Base-by-base conservation (phyloP, 208 protist species). In the Wallacemonas sp. region DNA sequence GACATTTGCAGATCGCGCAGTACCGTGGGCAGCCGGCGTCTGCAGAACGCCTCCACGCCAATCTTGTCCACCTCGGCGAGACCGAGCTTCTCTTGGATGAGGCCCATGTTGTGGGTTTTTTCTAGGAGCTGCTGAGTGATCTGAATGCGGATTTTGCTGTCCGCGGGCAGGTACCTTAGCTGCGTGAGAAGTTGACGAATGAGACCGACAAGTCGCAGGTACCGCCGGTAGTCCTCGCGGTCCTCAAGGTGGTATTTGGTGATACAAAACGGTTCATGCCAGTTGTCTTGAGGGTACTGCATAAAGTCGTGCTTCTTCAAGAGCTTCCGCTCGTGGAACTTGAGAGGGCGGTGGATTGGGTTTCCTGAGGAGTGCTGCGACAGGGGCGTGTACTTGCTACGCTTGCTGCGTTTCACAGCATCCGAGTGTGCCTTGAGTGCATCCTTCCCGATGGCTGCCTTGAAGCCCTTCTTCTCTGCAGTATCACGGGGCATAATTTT, bases 241-340 rank as follows among this genome's bases (percentile, higher is more conserved):
- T 97, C 86, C 58, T 93, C 83, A 27, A 97, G 77, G 72, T 95
- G 88, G 77, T 97, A 97, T 67, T 96, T 97, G 55, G 86, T 86
- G 72, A 97, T 96, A 66, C 88, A 93, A 74, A 87, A 92, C 15
- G 86, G 85, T 72, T 97, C 93, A 60, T 96, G 93, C 86, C 88
- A 94, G 77, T 95, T 94, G 64, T 96, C 93, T 51, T 95, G 81
- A 19, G 78, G 81, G 67, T 96, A 97, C 70, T 95, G 86, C 87
- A 96, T 92, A 34, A 97, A 97, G 78, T 97, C 89, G 46, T 94
- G 87, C 67, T 94, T 95, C 66, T 92, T 90, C 26, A 97, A 84
- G 22, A 97, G 76, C 63, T 94, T 95, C 30, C 90, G 79, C 75
- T 97, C 89, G 73, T 95, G 89, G 53, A 84, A 94, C 72, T 90